Conservation (phyloP, 306 rosid species). For the Quercus berberidifolia region DNA sequence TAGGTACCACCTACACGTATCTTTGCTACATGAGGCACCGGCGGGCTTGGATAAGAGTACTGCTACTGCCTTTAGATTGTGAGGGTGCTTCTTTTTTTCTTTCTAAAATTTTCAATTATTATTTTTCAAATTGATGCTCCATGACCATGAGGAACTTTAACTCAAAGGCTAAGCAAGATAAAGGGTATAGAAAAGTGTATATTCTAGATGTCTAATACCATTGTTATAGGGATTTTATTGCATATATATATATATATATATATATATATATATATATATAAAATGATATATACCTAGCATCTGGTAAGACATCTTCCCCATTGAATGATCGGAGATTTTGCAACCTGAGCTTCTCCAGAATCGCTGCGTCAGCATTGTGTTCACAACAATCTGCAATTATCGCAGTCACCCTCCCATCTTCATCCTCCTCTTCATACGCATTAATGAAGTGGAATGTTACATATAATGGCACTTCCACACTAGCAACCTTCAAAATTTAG, state of each 20-base stretch:
- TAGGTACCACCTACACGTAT: not conserved
- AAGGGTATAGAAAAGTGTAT: not conserved
- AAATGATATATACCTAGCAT: slow-evolving; percentile 54
- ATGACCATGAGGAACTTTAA: not conserved
- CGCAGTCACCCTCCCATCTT: slow-evolving; percentile 72
- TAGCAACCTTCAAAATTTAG: slow-evolving; percentile 52
- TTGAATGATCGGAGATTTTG: slow-evolving; percentile 56
- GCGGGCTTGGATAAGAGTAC: too few relatives aligned
- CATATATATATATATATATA: not conserved
- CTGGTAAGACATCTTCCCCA: slow-evolving; percentile 72
- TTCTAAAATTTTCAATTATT: not conserved
- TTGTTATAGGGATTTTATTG: too few relatives aligned
- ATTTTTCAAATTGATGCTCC: not conserved
- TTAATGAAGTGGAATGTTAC: slow-evolving; percentile 90
- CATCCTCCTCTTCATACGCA: slow-evolving; percentile 81
- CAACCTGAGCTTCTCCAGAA: slow-evolving; percentile 66
- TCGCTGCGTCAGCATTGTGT: slow-evolving; percentile 60
- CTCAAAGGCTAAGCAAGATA: not conserved
- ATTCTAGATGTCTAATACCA: not conserved
- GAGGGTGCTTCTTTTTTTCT: too few relatives aligned
- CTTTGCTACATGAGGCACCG: too few relatives aligned
- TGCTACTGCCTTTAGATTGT: too few relatives aligned
- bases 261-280: not conserved
- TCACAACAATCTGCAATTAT: slow-evolving; percentile 82
- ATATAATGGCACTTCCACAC: slow-evolving; percentile 83